Evolutionary conservation across 148 eudicot species (phyloP).

Genomic region (Pouteria glomerata): DNA sequence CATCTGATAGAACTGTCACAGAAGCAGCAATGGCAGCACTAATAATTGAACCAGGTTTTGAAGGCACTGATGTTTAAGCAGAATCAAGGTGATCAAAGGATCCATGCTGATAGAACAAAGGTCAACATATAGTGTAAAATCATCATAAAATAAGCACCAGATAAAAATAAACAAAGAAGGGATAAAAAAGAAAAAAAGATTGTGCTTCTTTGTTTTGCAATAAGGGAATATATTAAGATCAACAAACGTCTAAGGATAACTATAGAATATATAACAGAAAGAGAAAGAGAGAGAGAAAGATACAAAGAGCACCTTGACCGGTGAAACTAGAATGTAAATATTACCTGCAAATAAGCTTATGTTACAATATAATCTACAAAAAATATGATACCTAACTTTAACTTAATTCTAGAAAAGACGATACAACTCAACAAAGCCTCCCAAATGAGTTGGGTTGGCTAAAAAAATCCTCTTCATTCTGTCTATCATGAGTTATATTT

Average conservation of each 20-base stretch:
- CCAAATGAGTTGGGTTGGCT: no score
- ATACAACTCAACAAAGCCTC: no score
- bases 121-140: not conserved
- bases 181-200: no score
- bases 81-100: slow-evolving; percentile 56
- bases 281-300: no score
- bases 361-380: not conserved
- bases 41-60: slow-evolving; percentile 58
- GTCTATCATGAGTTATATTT: no score
- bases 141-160: slow-evolving; percentile 1
- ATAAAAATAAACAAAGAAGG: no score
- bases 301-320: not conserved
- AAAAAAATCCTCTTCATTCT: no score
- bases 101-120: slow-evolving; percentile 43
- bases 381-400: not conserved
- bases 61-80: slow-evolving; percentile 44
- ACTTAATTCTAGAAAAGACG: not conserved
- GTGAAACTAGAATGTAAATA: not conserved
- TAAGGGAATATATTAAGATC: no score
- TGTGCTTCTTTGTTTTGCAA: no score
- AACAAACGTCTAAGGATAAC: no score
- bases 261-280: not conserved
- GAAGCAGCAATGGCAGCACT: slow-evolving; percentile 88
- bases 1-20: slow-evolving; percentile 49
- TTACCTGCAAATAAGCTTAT: no score